A percentile compares a stretch with the other conserved stretches of the same genome.
Conservation (phyloP, 805 yeast species). For the Isabelozyma heimii region DNA sequence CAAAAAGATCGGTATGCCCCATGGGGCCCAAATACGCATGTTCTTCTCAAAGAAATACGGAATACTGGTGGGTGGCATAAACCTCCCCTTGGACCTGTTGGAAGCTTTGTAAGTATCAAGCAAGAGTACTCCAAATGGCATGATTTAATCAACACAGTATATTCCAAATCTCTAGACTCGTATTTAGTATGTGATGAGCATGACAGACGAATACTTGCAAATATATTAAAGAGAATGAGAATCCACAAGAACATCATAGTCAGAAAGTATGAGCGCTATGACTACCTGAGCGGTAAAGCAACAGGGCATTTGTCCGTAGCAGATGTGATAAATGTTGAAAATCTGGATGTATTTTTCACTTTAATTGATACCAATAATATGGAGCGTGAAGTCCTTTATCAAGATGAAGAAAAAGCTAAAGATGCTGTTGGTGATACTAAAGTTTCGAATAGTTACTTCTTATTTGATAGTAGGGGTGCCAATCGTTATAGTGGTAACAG, state of each 20-base stretch:
- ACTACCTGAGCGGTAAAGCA: constrained; percentile 48
- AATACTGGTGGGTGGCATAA: constrained; percentile 28
- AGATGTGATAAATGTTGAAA: constrained; percentile 57
- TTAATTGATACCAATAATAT: constrained; percentile 62
- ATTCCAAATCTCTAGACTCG: constrained; percentile 51
- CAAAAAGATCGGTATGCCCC: constrained; percentile 41
- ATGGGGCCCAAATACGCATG: constrained; percentile 48
- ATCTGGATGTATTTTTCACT: constrained; percentile 54
- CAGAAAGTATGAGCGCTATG: constrained; percentile 56
- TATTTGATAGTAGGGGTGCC: constrained; percentile 42
- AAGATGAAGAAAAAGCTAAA: constrained; percentile 52
- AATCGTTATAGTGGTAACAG: constrained; percentile 22
- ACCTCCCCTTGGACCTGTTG: constrained; percentile 80
- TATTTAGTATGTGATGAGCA: constrained; percentile 65
- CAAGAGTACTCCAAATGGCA: constrained; percentile 55
- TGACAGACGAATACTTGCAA: constrained; percentile 46
- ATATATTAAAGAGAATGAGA: constrained; percentile 30
- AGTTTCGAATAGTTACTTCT: constrained; percentile 41
- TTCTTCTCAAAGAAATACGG: constrained; percentile 38
- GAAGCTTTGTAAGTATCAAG: constrained; percentile 56
- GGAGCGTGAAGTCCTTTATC: constrained; percentile 57
- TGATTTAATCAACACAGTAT: constrained; percentile 53
- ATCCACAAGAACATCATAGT: constrained; percentile 43
- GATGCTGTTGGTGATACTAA: constrained; percentile 27
- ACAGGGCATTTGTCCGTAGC: constrained; percentile 40